These are phyloP conservation scores for Omphalotus olearius DNA, from an alignment of 1,284 basidiomycete genomes.

Conservation along the genomic window DNA sequence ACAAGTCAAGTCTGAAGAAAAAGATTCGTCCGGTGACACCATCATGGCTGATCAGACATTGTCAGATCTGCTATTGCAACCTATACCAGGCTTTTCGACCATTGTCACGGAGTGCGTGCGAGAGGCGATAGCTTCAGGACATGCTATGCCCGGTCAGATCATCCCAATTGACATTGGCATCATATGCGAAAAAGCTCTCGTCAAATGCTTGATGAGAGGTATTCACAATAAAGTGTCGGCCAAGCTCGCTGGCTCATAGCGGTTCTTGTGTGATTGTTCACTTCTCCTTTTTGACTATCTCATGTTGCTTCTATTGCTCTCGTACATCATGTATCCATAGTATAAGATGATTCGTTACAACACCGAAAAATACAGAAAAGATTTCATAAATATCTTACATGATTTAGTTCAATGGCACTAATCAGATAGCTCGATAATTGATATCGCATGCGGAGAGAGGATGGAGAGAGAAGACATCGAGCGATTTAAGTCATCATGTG, in stretches of 20 bases:
- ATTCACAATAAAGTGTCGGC: slow-evolving; percentile 42
- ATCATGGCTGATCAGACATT: slow-evolving; percentile 13
- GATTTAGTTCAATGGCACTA: not conserved
- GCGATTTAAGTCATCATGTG: slow-evolving; percentile 1
- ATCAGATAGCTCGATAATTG: slow-evolving; percentile 7
- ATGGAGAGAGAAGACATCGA: slow-evolving; percentile 16
- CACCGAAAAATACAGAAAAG: not conserved
- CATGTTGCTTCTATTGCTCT: not conserved
- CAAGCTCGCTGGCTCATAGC: slow-evolving; percentile 18
- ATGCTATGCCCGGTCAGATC: slow-evolving; percentile 34
- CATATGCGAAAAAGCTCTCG: slow-evolving; percentile 49
- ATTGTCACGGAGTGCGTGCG: slow-evolving; percentile 42
- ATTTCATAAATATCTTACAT: slow-evolving; percentile 1
- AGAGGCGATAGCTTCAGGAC: slow-evolving; percentile 29
- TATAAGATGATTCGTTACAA: not conserved
- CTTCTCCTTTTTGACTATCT: not conserved
- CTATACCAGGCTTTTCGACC: slow-evolving; percentile 56
- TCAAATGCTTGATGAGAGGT: slow-evolving; percentile 42
- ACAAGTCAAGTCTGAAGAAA: not conserved
- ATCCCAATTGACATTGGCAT: slow-evolving; percentile 59
- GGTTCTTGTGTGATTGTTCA: not conserved
- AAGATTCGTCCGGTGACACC: slow-evolving; percentile 13
- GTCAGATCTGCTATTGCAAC: slow-evolving; percentile 38
- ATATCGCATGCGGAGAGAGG: slow-evolving; percentile 4
- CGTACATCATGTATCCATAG: slow-evolving; percentile 8